phyloP scores from a whole-genome alignment of 1,139 yeast species.

The Kodamaea sp. region DNA sequence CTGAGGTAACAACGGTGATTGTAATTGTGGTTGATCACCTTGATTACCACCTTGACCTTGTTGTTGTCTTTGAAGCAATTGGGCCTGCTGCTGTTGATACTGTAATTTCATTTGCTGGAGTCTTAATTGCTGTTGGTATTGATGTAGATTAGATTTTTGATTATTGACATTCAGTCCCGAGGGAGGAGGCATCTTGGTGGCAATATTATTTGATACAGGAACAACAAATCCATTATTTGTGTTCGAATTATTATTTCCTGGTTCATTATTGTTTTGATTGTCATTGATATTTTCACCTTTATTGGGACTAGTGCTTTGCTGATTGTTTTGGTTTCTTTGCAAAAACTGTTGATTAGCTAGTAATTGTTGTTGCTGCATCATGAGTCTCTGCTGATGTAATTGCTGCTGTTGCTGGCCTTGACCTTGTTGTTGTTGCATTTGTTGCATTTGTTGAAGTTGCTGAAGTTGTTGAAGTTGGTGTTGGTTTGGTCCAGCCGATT shows the following conservation, averaged over 20 bases:
- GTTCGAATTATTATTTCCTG: slow-evolving; percentile 1
- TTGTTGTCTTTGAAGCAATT: slow-evolving; percentile 3
- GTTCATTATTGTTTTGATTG: slow-evolving; percentile 8
- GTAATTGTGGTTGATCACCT: slow-evolving; percentile 3
- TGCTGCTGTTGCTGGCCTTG: slow-evolving; percentile 10
- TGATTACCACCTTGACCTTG: slow-evolving; percentile 1
- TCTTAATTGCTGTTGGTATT: slow-evolving; percentile 18
- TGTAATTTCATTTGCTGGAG: slow-evolving; percentile 19
- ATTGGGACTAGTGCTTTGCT: slow-evolving; percentile 9
- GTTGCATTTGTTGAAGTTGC: slow-evolving; percentile 2
- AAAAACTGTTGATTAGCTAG: slow-evolving; percentile 10
- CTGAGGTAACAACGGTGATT: slow-evolving; percentile 8
- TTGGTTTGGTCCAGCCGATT: not conserved
- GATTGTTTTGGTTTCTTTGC: slow-evolving; percentile 12
- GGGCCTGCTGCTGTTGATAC: slow-evolving; percentile 16
- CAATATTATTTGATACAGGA: slow-evolving; percentile 13
- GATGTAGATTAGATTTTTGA: slow-evolving; percentile 11
- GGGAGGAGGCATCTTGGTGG: slow-evolving; percentile 19
- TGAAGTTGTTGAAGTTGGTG: slow-evolving; percentile 3
- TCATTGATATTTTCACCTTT: slow-evolving; percentile 13
- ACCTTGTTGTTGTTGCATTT: slow-evolving; percentile 6
- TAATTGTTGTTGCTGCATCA: slow-evolving; percentile 10
- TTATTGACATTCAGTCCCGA: slow-evolving; percentile 3
- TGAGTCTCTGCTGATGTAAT: slow-evolving; percentile 7
- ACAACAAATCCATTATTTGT: slow-evolving; percentile 15